phyloP scores from a whole-genome alignment of 2,329 filamentous ascomycete species.

The Botryotinia convoluta region DNA sequence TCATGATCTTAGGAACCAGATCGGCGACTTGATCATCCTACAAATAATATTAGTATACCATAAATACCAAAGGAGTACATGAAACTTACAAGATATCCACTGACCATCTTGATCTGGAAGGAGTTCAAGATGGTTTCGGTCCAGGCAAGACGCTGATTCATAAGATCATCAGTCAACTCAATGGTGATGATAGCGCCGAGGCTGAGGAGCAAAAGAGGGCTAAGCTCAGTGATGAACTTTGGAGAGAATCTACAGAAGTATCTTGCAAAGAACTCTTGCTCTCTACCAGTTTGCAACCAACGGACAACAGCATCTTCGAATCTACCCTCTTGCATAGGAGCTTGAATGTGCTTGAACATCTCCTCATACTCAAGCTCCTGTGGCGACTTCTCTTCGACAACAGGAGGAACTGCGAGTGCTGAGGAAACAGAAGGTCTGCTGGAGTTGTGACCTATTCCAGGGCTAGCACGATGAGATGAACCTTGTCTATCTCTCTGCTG shows the following conservation, averaged over 20 bases:
- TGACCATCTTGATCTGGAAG: slow-evolving; percentile 41
- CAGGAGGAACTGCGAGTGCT: slow-evolving; percentile 25
- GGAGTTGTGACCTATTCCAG: slow-evolving; percentile 17
- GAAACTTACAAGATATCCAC: slow-evolving; percentile 38
- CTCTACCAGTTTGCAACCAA: slow-evolving; percentile 63
- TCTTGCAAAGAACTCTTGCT: slow-evolving; percentile 61
- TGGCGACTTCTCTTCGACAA: slow-evolving; percentile 15
- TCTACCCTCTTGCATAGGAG: slow-evolving; percentile 58
- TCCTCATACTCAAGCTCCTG: slow-evolving; percentile 50
- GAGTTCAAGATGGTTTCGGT: slow-evolving; percentile 58
- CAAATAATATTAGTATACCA: slow-evolving; percentile 32
- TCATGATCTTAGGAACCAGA: slow-evolving; percentile 57
- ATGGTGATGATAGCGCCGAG: slow-evolving; percentile 63
- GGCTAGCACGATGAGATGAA: slow-evolving; percentile 17
- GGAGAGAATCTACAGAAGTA: slow-evolving; percentile 52
- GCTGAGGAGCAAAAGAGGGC: slow-evolving; percentile 61
- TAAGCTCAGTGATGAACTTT: slow-evolving; percentile 54
- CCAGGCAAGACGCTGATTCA: slow-evolving; percentile 58
- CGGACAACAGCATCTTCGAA: slow-evolving; percentile 62
- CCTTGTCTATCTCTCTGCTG: slow-evolving; percentile 47
- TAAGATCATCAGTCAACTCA: slow-evolving; percentile 51
- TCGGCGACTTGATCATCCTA: slow-evolving; percentile 55
- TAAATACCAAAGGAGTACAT: not conserved
- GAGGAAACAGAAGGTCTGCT: slow-evolving; percentile 25
- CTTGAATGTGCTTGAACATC: slow-evolving; percentile 57